Conservation (phyloP, 2,329 filamentous ascomycete genomes). For the Blastomyces percursus region DNA sequence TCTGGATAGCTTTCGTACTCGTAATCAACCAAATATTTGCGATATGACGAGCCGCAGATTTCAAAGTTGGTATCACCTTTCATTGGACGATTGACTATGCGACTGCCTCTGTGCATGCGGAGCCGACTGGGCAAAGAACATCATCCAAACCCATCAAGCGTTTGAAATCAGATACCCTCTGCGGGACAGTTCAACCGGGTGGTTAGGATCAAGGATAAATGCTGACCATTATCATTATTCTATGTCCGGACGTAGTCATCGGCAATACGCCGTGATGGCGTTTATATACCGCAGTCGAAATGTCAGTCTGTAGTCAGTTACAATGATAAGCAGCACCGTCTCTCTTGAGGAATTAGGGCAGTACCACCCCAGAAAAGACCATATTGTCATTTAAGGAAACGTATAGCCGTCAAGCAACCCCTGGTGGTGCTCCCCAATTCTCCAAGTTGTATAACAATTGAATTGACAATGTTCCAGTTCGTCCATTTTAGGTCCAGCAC, state of each 20-base stretch:
- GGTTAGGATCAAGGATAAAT: not conserved
- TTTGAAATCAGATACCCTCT: not conserved
- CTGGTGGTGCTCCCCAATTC: not conserved
- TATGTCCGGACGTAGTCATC: not conserved
- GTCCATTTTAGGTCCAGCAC: not conserved
- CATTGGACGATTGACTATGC: not conserved
- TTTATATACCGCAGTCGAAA: not conserved
- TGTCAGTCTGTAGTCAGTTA: not conserved
- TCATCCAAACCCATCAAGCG: not conserved
- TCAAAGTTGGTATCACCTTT: not conserved
- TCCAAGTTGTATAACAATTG: not conserved
- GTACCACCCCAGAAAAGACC: not conserved
- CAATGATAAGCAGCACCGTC: not conserved
- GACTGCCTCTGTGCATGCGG: not conserved
- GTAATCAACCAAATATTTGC: not conserved
- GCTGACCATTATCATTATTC: not conserved
- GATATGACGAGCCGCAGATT: not conserved
- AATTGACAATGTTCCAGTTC: not conserved
- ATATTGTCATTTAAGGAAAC: not conserved
- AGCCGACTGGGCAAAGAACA: not conserved
- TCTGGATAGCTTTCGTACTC: not conserved
- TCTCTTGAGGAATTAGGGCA: not conserved
- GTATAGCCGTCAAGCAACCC: not conserved
- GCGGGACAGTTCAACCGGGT: not conserved
- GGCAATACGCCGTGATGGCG: not conserved